Evolutionary conservation across 2,329 filamentous ascomycete species (phyloP), one percentile per base, ranked within the genome.

Genomic region (Cordyceps cateniannulata): DNA sequence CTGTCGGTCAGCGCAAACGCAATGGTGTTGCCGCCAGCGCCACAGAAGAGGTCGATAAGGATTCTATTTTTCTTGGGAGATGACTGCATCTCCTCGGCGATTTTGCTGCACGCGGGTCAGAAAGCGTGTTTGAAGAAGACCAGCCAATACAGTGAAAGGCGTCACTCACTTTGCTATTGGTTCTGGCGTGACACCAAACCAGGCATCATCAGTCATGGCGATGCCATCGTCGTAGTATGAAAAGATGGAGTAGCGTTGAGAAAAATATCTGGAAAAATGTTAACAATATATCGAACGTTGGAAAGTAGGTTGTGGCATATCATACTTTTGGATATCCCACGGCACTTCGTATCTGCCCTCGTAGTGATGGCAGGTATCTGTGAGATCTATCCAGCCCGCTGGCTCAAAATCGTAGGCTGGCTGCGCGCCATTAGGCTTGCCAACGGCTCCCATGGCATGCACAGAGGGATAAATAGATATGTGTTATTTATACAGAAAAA

Each of bases 171-270:
- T 86, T 63, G 95, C 95, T 29, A 99, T 85, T 5, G 90, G 89
- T 73, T 99, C 93, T 16, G 95, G 93, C 0, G 96, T 99, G 8
- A 98, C 93, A 60, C 93, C 95, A 72, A 95, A 99, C 95, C 95
- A 99, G 59, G 92, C 89, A 75, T 93, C 88, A 71, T 96, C 87
- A 0, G 96, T 99, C 81, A 99, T 85, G 79, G 86, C 88, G 66
- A 99, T 83, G 60, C 92, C 93, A 62, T 93, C 83, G 71, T 97
- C 88, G 71, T 97, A 99, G 67, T 82, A 83, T 18, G 88, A 87
- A 75, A 96, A 99, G 65, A 99, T 90, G 57, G 86, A 88, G 72
- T 95, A 87, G 62, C 95, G 85, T 70, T 98, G 93, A 18, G 88
- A 81, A 85, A 91, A 99, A 75, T 99, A 99, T 72, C 92, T 96